A percentile compares a stretch with the other conserved stretches of the same genome.
Conservation (phyloP, 2,329 filamentous ascomycete species). For the Clonostachys sp. region DNA sequence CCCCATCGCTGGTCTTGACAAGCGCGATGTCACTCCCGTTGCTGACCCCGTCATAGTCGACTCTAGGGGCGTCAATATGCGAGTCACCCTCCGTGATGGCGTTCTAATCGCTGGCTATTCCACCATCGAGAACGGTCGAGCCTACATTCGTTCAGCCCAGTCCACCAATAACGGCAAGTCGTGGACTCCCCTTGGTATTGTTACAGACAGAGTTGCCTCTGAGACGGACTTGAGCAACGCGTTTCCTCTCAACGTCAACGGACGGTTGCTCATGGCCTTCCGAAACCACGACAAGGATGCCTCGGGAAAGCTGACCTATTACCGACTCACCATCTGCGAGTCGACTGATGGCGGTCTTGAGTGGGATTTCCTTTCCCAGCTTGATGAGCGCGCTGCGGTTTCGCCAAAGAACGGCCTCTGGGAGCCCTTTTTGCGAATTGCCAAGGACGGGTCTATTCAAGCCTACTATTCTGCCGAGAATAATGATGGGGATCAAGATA, state of each 20-base stretch:
- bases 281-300: slow-evolving; percentile 23
- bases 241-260: slow-evolving; percentile 24
- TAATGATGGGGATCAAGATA: slow-evolving; percentile 29
- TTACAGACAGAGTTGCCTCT: slow-evolving; percentile 2
- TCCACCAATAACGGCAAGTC: slow-evolving; percentile 19
- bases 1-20: not conserved
- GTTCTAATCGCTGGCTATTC: slow-evolving; percentile 20
- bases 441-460: slow-evolving; percentile 29
- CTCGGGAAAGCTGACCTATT: slow-evolving; percentile 16
- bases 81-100: slow-evolving; percentile 17
- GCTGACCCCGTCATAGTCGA: slow-evolving; percentile 16
- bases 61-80: slow-evolving; percentile 16
- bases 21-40: not conserved
- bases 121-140: slow-evolving; percentile 10
- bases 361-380: slow-evolving; percentile 25
- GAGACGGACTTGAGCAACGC: slow-evolving; percentile 23
- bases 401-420: slow-evolving; percentile 27
- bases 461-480: slow-evolving; percentile 39
- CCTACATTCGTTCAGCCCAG: slow-evolving; percentile 12
- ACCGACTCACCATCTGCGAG: slow-evolving; percentile 35
- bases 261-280: slow-evolving; percentile 27
- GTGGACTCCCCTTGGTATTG: slow-evolving; percentile 17
- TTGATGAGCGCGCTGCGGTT: slow-evolving; percentile 13
- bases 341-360: slow-evolving; percentile 31
- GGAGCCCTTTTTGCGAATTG: slow-evolving; percentile 38